phyloP scores from a whole-genome alignment of 2,329 filamentous ascomycete genomes.

The Lachnum nothofagi region DNA sequence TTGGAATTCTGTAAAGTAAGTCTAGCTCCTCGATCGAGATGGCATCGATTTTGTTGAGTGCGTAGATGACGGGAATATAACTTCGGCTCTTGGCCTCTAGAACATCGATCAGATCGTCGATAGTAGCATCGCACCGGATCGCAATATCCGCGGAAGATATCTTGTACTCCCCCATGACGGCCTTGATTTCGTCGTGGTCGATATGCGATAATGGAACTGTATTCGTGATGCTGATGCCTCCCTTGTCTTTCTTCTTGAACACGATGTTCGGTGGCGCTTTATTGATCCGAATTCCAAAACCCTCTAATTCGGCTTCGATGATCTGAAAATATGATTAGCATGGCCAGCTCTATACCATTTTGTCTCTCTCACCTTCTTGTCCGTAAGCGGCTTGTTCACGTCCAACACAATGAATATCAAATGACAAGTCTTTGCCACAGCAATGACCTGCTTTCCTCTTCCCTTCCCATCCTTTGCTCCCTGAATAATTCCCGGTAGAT shows the following conservation, averaged over 20 bases:
- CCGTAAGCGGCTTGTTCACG: constrained; percentile 95
- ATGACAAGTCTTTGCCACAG: constrained; percentile 97
- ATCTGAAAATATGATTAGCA: constrained; percentile 35
- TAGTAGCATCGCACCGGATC: constrained; percentile 93
- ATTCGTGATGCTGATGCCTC: constrained; percentile 91
- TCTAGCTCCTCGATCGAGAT: constrained; percentile 98
- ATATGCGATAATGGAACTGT: constrained; percentile 90
- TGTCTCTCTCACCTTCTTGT: constrained; percentile 60
- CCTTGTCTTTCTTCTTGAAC: constrained; percentile 99
- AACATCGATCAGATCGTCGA: constrained; percentile 94
- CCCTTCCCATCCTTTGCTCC: constrained; percentile 97
- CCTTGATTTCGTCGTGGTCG: constrained; percentile 92
- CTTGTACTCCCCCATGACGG: constrained; percentile 94
- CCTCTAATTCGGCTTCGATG: constrained; percentile 91
- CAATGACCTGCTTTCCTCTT: constrained; percentile 96
- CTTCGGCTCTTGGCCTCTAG: constrained; percentile 90
- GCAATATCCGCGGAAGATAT: constrained; percentile 96
- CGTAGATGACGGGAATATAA: constrained; percentile 99
- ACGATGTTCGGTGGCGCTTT: constrained; percentile 95
- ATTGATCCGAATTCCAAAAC: constrained; percentile 96
- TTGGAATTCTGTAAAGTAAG: constrained; percentile 90
- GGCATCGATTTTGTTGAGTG: constrained; percentile 97
- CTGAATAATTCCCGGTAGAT: constrained; percentile 97
- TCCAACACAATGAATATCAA: constrained; percentile 98
- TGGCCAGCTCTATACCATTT: background rate